Evolutionary conservation across 2,329 filamentous ascomycete genomes (phyloP).

Genomic region (Cordyceps cicadae): DNA sequence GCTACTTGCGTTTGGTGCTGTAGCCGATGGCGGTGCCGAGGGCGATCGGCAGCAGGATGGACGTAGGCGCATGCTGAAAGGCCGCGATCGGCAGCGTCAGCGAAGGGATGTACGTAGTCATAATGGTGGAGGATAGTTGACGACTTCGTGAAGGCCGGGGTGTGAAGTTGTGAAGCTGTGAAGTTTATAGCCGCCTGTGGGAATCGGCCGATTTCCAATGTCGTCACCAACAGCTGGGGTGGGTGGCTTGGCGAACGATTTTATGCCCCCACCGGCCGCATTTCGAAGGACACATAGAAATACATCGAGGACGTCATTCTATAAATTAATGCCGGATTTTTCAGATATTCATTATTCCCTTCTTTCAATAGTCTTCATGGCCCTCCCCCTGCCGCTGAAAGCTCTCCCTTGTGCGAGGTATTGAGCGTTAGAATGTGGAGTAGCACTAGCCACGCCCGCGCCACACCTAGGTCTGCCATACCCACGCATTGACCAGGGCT

Average conservation of each 20-base stretch:
- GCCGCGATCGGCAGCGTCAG: slow-evolving; percentile 64
- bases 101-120: slow-evolving; percentile 74
- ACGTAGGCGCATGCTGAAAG: slow-evolving; percentile 63
- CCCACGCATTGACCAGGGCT: slow-evolving; percentile 19
- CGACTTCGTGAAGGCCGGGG: not conserved
- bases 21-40: slow-evolving; percentile 68
- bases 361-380: not conserved
- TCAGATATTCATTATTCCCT: not conserved
- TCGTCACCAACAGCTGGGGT: not conserved
- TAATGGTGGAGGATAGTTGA: slow-evolving; percentile 25
- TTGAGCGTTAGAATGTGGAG: not conserved
- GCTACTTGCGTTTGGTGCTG: slow-evolving; percentile 51
- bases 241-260: not conserved
- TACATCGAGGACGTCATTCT: not conserved
- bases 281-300: too few relatives aligned
- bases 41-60: slow-evolving; percentile 67
- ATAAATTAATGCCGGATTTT: too few relatives aligned
- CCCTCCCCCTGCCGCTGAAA: not conserved
- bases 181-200: not conserved
- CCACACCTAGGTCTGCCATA: not conserved
- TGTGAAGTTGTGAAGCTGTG: not conserved
- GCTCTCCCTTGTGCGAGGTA: not conserved
- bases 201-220: not conserved
- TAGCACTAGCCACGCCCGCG: not conserved
- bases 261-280: not conserved